These are phyloP conservation scores for Tuber calosporum DNA, from an alignment of 495 filamentous ascomycete species.

Conservation along the genomic window DNA sequence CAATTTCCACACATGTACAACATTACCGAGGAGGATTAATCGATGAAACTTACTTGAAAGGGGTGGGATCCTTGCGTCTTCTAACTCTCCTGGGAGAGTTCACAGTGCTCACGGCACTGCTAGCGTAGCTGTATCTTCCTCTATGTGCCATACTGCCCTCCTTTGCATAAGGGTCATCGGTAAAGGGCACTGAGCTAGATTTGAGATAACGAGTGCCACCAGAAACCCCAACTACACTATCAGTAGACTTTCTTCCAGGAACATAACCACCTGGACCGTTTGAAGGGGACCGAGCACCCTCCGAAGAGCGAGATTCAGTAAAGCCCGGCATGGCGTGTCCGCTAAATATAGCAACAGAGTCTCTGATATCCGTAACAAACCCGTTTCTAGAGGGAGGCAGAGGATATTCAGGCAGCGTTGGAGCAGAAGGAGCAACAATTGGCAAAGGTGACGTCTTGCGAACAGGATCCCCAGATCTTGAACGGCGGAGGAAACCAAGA, in stretches of 20 bases:
- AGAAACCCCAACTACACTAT: slow-evolving; percentile 31
- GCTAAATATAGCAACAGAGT: slow-evolving; percentile 58
- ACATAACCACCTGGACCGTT: slow-evolving; percentile 41
- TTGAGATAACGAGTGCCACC: slow-evolving; percentile 27
- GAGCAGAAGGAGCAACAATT: slow-evolving; percentile 51
- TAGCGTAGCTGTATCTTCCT: slow-evolving; percentile 93
- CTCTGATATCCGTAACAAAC: slow-evolving; percentile 62
- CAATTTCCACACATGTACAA: neutral
- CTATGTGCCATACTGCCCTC: slow-evolving; percentile 95
- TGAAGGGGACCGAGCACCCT: slow-evolving; percentile 44
- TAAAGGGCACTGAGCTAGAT: slow-evolving; percentile 29
- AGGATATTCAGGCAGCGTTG: slow-evolving; percentile 69
- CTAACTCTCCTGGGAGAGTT: slow-evolving; percentile 89
- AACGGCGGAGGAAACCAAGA: slow-evolving; percentile 65
- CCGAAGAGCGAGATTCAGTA: slow-evolving; percentile 42
- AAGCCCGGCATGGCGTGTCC: slow-evolving; percentile 44
- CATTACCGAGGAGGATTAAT: neutral
- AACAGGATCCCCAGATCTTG: slow-evolving; percentile 68
- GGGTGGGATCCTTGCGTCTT: slow-evolving; percentile 91
- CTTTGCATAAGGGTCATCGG: slow-evolving; percentile 67
- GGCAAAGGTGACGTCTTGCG: slow-evolving; percentile 56
- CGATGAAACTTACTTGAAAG: slow-evolving; percentile 77
- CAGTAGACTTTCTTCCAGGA: slow-evolving; percentile 46
- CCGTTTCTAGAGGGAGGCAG: slow-evolving; percentile 61
- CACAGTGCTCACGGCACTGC: slow-evolving; percentile 80